Conservation (phyloP, 176 grass and related monocot genomes). For the Pontederia crassipes region DNA sequence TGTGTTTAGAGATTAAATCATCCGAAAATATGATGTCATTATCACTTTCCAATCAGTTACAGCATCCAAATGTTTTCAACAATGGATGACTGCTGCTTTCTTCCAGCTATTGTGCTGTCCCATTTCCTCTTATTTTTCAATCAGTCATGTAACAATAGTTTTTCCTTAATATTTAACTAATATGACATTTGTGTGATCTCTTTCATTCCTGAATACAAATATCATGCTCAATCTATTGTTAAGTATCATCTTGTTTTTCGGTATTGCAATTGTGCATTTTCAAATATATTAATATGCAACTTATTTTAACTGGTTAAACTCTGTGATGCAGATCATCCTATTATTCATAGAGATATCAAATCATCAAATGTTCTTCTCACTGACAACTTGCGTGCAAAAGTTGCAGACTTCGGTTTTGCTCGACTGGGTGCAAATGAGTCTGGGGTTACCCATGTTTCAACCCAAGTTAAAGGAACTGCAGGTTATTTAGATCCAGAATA, state of each 20-base stretch:
- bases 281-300: neutral
- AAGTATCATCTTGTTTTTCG: neutral
- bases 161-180: too few relatives aligned
- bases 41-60: too few relatives aligned
- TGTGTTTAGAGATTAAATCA: too few relatives aligned
- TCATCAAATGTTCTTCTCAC: slow-evolving; percentile 69
- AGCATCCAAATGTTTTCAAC: too few relatives aligned
- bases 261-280: neutral
- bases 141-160: too few relatives aligned
- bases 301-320: neutral
- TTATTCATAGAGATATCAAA: slow-evolving; percentile 52
- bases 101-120: too few relatives aligned
- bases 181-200: too few relatives aligned
- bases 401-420: slow-evolving; percentile 92
- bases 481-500: slow-evolving; percentile 98
- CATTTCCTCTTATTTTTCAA: too few relatives aligned
- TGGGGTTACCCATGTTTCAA: slow-evolving; percentile 40
- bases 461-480: slow-evolving; percentile 88
- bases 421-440: slow-evolving; percentile 33
- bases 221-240: neutral
- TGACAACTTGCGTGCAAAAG: slow-evolving; percentile 70
- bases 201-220: too few relatives aligned
- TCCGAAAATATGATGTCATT: too few relatives aligned
- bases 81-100: too few relatives aligned
- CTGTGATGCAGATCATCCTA: slow-evolving; percentile 47